Base-by-base conservation (phyloP, 2,329 filamentous ascomycete genomes). In the Boeremia lycopersici region DNA sequence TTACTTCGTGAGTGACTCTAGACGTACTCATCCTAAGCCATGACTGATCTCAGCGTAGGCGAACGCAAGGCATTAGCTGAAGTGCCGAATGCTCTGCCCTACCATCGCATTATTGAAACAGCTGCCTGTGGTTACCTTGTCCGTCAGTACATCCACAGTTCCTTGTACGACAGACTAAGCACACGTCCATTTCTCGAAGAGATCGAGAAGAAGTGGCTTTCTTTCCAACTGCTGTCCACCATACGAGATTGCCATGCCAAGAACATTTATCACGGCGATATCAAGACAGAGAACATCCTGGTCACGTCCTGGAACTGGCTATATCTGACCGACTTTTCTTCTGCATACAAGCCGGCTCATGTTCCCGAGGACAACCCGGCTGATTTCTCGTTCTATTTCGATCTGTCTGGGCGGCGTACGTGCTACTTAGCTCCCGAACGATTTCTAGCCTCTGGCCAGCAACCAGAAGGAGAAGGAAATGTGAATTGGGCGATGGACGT, bases 231-330 rank as follows among this genome's bases (percentile, higher is more conserved):
- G 2, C 83, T 99, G 10, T 97, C 92, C 74, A 93, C 91, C 2
- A 80, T 99, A 54, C 87, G 93, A 52, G 96, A 99, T 75, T 97
- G 91, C 67, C 95, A 99, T 74, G 83, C 89, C 26, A 84, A 89
- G 41, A 90, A 96, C 67, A 83, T 99, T 46, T 98, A 93, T 73
- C 95, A 99, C 72, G 96, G 95, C 53, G 96, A 99, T 71, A 98
- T 99, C 79, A 99, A 99, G 80, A 95, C 93, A 1, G 93, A 99
- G 76, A 99, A 99, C 68, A 86, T 96, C 31, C 81, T 99, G 42
- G 93, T 99, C 45, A 99, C 95, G 0, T 98, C 95, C 6, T 99
- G 95, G 95, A 97, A 98, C 78, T 99, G 96, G 95, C 83, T 99
- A 2, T 99, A 98, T 73, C 83, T 99, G 33, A 89, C 93, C n/a